Evolutionary conservation across 192 early-diverging fungal genomes (phyloP), one percentile per base, ranked within the genome.

Genomic region (Coemansia sp.): DNA sequence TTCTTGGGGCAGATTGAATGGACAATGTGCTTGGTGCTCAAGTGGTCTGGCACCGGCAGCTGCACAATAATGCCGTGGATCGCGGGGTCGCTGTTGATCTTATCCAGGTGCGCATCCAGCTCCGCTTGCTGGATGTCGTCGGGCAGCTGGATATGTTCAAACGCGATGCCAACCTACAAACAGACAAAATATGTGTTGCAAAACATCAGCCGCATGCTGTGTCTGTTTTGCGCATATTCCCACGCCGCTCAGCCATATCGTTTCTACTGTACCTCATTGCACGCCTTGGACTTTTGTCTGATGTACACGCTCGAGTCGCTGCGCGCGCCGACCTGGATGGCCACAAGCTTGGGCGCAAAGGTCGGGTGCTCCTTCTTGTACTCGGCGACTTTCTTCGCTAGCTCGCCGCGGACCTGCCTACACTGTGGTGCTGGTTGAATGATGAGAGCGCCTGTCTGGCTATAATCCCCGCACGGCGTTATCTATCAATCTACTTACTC

Each of bases 21-120:
- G 38, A 91, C 94, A 31, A 97, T 81, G 19, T 83, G 77, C 54
- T 77, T 75, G 63, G 95, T 94, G 63, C 89, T 87, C 42, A 99
- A 83, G 62, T 92, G 90, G 2, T 78, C 73, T 12, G 97, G 95
- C 10, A 99, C 74, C 23, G 97, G 97, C 60, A 99, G 81, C 74
- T 99, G 97, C 50, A 98, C 93, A 14, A 99, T 76, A 54, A 99
- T 89, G 27, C 97, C 97, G 71, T 98, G 95, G n/a, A 96, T 83
- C 5, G 62, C 40, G 0, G 81, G 81, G 65, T 97, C 90, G 30
- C 87, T 69, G 67, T 98, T 98, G 46, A 99, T 72, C 9, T 73
- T 56, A 32, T 85, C 70, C 32, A 99, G 82, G 24, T 74, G 74
- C 11, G 56, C 59, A 40, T 96, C 65, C 33, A 99, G 71, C 77